Conservation (phyloP, 148 eudicot genomes). For the Camellia japonica region DNA sequence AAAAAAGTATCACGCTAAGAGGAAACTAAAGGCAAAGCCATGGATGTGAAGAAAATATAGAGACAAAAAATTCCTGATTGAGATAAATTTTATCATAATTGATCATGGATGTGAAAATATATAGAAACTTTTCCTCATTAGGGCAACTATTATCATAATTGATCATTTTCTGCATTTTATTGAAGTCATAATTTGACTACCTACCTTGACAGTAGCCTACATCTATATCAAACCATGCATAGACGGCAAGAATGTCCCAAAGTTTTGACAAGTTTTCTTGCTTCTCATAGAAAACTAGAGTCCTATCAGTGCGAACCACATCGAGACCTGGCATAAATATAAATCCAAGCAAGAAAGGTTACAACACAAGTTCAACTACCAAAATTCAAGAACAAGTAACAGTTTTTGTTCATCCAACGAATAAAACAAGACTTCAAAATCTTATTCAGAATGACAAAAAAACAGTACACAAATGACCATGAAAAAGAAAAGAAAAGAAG, state of each 20-base stretch:
- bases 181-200: slow-evolving; percentile 21
- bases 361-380: not conserved
- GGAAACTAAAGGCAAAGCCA: not conserved
- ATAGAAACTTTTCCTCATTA: not conserved
- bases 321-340: slow-evolving; percentile 67
- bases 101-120: not conserved
- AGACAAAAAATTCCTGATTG: not conserved
- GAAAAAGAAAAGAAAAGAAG: not conserved
- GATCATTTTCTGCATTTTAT: not conserved
- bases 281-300: slow-evolving; percentile 76
- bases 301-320: slow-evolving; percentile 86
- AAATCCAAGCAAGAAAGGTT: not conserved
- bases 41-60: not conserved
- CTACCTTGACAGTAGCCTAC: slow-evolving; percentile 93
- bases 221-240: slow-evolving; percentile 84
- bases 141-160: not conserved
- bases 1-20: not conserved
- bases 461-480: not conserved
- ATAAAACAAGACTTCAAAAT: too few relatives aligned
- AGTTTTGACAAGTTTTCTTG: slow-evolving; percentile 78
- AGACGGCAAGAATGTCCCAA: slow-evolving; percentile 83
- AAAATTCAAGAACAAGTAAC: not conserved
- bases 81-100: not conserved
- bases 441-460: not conserved
- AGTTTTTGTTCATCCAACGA: too few relatives aligned